Evolutionary conservation across 306 rosid species (phyloP), one percentile per base, ranked within the genome.

Genomic region (Nissolia schottii): DNA sequence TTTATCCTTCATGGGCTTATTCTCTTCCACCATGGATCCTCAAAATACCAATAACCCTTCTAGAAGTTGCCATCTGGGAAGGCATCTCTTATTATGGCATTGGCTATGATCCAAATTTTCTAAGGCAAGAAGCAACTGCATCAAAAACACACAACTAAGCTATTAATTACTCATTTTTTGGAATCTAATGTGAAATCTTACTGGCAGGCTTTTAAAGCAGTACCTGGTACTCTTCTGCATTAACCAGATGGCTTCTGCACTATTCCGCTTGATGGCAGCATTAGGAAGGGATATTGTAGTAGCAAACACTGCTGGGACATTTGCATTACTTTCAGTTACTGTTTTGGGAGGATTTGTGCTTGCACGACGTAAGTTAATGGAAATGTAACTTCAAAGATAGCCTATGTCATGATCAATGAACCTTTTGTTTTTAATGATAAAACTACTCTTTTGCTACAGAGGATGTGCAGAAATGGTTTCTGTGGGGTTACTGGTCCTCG

Each of bases 1-100:
- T 93, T 80, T 89, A 82, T 65, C 98, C 98, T 31, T 64, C 98
- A 12, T 93, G 98, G 96, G 92, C 96, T 23, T 90, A 93, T 74
- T 79, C 98, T 34, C 15, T 86, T 56, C 96, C 96, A 56, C 82
- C 94, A 70, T 89, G 97, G 97, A 86, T 93, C 48, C 96, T 89
- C 70, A 90, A 87, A 84, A 90, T 89, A 71, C 98, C 98, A 37
- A 83, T 93, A 58, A 83, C 86, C 29, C 48, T 86, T 3, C 18
- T 71, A 46, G 98, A 93, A 85, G 92, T 81, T 64, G 83, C 74
- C 71, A 81, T 90, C 55, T 93, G 98, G 98, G 96, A 87, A 78
- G 67, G 53, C 35, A 82, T 93, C 64, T 81, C 87, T 67, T 93
- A 93, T 64, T 93, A 87, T 72, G 79, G 76, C 48, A 82, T 89